Conservation (phyloP, 2,329 filamentous ascomycete genomes). For the Boeremia exigua region DNA sequence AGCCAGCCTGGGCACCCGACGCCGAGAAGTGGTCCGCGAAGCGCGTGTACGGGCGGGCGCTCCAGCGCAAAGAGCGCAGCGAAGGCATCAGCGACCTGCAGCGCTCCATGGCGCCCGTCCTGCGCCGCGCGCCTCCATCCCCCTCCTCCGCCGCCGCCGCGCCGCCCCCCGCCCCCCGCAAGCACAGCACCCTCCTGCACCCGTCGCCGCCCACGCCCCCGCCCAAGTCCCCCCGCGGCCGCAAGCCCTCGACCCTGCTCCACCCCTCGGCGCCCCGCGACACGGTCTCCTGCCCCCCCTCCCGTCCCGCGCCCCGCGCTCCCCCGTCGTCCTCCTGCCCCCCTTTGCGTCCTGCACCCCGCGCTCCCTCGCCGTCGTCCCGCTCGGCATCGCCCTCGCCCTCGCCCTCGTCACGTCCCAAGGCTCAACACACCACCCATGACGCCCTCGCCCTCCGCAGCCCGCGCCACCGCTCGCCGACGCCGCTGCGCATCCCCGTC, state of each 20-base stretch:
- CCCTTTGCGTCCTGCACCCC: neutral
- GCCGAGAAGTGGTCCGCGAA: conserved; percentile 6
- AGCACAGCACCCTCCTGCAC: conserved; percentile 2
- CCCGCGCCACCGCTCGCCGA: conserved; percentile 15
- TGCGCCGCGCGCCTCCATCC: conserved; percentile 3
- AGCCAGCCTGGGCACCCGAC: neutral
- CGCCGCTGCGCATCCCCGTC: conserved; percentile 19
- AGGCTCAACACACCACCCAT: neutral
- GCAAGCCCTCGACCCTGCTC: neutral
- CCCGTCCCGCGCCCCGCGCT: neutral
- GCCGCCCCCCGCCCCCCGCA: neutral
- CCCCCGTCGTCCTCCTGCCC: too few species aligned
- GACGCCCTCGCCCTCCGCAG: conserved; percentile 11
- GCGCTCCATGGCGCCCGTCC: conserved; percentile 13
- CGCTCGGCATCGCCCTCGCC: neutral
- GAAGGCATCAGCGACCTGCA: conserved; percentile 6
- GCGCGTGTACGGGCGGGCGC: neutral
- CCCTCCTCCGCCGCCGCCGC: conserved; percentile 6
- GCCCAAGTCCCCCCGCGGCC: neutral
- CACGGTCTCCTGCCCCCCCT: too few species aligned
- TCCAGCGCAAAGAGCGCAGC: neutral
- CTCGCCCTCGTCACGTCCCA: neutral
- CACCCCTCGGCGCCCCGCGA: neutral
- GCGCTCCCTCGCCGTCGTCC: neutral
- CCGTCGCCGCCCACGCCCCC: neutral